Conservation (phyloP, 208 protist species). For the Angomonas desouzai region DNA sequence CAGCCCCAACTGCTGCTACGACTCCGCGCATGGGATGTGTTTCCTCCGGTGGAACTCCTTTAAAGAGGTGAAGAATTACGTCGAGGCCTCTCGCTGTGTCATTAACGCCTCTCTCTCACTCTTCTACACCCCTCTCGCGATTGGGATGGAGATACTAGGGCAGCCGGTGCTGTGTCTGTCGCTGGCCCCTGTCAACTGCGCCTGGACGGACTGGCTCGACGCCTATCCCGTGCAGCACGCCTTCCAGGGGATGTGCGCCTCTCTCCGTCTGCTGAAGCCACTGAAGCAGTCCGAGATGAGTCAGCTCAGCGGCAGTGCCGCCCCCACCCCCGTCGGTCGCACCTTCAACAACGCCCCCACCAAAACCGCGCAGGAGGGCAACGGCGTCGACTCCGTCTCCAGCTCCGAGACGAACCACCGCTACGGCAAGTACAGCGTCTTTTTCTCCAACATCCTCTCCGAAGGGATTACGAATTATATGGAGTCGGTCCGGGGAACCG, state of each 20-base stretch:
- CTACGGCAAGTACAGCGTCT: not conserved
- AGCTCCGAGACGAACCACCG: not conserved
- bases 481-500: not conserved
- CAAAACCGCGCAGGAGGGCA: not conserved
- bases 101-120: constrained; percentile 36
- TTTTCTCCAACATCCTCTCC: not conserved
- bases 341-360: not conserved
- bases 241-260: constrained; percentile 35
- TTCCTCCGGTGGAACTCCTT: constrained; percentile 38
- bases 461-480: not conserved
- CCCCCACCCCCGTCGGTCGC: not conserved
- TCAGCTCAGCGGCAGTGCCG: constrained; percentile 3
- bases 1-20: constrained; percentile 41
- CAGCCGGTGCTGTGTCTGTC: constrained; percentile 43
- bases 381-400: not conserved
- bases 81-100: constrained; percentile 37
- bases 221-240: constrained; percentile 32
- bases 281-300: constrained; percentile 28
- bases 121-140: constrained; percentile 40
- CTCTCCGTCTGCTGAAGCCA: constrained; percentile 30
- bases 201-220: constrained; percentile 41
- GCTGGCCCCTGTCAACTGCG: constrained; percentile 27
- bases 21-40: constrained; percentile 32
- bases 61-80: constrained; percentile 36
- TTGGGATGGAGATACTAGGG: constrained; percentile 40